Evolutionary conservation across 2,329 filamentous ascomycete species (phyloP).

Genomic region (Ophiostoma perfectum): DNA sequence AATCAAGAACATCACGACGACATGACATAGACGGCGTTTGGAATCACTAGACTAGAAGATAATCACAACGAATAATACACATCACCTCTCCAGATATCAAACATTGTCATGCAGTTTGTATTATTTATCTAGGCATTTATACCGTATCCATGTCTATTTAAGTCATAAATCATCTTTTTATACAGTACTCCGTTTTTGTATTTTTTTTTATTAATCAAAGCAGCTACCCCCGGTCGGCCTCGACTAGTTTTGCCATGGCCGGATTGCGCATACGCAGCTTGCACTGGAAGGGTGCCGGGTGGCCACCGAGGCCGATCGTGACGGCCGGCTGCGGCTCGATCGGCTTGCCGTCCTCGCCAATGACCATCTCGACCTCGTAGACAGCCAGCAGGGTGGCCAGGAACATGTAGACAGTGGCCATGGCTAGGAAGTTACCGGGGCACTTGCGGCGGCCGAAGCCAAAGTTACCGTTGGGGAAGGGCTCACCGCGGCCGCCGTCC

Average conservation of each 20-base stretch:
- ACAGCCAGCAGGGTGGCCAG: conserved; percentile 38
- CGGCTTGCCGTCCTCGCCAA: conserved; percentile 24
- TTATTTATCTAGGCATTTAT: not conserved
- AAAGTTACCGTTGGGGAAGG: conserved; percentile 44
- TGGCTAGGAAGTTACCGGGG: conserved; percentile 46
- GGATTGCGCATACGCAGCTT: conserved; percentile 23
- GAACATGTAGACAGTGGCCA: conserved; percentile 39
- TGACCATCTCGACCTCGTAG: conserved; percentile 25
- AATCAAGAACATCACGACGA: not conserved
- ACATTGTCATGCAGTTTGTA: not conserved
- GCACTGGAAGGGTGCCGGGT: conserved; percentile 27
- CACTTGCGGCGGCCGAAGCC: conserved; percentile 51
- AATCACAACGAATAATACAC: not conserved
- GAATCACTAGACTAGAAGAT: not conserved
- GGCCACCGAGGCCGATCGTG: conserved; percentile 28
- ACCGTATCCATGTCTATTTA: not conserved
- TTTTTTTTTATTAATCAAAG: not conserved
- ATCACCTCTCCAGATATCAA: not conserved
- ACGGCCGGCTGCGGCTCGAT: conserved; percentile 26
- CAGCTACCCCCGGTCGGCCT: not conserved
- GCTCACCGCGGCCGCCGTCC: conserved; percentile 36
- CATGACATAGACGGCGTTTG: not conserved
- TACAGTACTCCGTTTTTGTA: too few species aligned
- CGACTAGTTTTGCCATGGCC: conserved; percentile 16
- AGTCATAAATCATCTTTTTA: conserved; percentile 1